These are phyloP conservation scores for Cutaneotrichosporon sp. DNA, from an alignment of 1,284 basidiomycete genomes.

Conservation along the genomic window DNA sequence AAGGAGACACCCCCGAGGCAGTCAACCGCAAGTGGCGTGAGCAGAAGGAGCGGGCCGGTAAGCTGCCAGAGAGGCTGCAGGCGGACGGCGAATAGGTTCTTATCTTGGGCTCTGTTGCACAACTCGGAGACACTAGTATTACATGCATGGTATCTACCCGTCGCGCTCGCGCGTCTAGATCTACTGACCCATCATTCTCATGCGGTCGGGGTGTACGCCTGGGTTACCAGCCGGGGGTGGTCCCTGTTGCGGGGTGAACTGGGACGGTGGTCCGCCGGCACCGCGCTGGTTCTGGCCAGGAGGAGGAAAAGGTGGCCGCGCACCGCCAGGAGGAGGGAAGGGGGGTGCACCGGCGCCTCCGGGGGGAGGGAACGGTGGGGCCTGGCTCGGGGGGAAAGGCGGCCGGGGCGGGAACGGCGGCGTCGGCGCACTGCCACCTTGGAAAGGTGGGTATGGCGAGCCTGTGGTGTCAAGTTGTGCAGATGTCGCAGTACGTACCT, in stretches of 20 bases:
- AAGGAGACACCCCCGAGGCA: constrained; percentile 64
- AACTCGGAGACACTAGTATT: constrained; percentile 2
- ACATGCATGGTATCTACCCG: constrained; percentile 4
- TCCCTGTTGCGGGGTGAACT: constrained; percentile 20
- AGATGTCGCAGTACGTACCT: constrained; percentile 9
- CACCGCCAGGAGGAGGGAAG: constrained; percentile 18
- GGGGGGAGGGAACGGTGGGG: constrained; percentile 49
- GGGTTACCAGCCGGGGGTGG: constrained; percentile 27
- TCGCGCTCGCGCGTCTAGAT: neutral
- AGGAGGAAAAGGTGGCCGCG: constrained; percentile 26
- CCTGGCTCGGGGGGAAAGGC: constrained; percentile 58
- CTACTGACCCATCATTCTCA: constrained; percentile 65
- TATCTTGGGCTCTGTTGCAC: constrained; percentile 1
- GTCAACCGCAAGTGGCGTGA: constrained; percentile 71
- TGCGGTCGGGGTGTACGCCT: constrained; percentile 77
- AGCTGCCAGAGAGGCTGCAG: neutral
- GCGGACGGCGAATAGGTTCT: constrained; percentile 10
- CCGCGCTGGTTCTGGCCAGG: constrained; percentile 2
- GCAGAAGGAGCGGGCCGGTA: constrained; percentile 13
- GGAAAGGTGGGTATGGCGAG: constrained; percentile 10
- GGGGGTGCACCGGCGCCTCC: constrained; percentile 40
- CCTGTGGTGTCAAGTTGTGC: constrained; percentile 6
- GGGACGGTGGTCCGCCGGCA: constrained; percentile 35
- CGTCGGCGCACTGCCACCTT: constrained; percentile 11
- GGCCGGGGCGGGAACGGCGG: constrained; percentile 62